These are phyloP conservation scores for Xerocomus tenax DNA, from an alignment of 1,284 basidiomycete species.

Conservation along the genomic window DNA sequence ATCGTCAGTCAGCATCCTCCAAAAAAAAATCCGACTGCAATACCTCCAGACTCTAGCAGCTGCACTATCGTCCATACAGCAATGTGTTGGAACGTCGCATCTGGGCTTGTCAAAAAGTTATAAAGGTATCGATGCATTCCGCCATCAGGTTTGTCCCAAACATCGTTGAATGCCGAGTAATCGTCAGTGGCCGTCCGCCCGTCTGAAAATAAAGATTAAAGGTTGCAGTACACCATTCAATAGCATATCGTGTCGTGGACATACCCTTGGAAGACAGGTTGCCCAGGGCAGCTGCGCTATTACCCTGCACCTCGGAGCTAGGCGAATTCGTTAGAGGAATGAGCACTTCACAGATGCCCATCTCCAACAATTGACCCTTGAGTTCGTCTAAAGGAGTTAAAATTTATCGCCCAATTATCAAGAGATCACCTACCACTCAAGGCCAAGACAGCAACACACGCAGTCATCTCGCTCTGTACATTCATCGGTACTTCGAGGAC, in stretches of 20 bases:
- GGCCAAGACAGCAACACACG: slow-evolving; percentile 91
- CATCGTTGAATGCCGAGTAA: slow-evolving; percentile 94
- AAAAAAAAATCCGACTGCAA: slow-evolving; percentile 11
- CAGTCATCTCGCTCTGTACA: slow-evolving; percentile 99
- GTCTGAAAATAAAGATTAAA: slow-evolving; percentile 37
- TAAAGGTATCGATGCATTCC: slow-evolving; percentile 94
- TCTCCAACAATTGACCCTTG: slow-evolving; percentile 91
- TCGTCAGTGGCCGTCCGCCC: slow-evolving; percentile 80
- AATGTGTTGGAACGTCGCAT: slow-evolving; percentile 99
- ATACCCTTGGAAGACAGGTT: slow-evolving; percentile 93
- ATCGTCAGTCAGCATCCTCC: slow-evolving; percentile 1
- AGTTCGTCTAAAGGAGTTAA: slow-evolving; percentile 63
- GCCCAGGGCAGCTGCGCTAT: slow-evolving; percentile 94
- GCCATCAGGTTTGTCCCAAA: slow-evolving; percentile 96
- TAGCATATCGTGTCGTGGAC: slow-evolving; percentile 10
- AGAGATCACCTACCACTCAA: slow-evolving; percentile 62
- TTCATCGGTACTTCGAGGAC: slow-evolving; percentile 92
- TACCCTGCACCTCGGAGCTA: slow-evolving; percentile 97
- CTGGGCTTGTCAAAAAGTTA: slow-evolving; percentile 87
- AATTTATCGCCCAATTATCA: slow-evolving; percentile 2
- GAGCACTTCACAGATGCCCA: slow-evolving; percentile 96
- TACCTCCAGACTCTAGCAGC: slow-evolving; percentile 86
- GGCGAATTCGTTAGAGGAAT: slow-evolving; percentile 94
- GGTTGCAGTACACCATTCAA: not conserved
- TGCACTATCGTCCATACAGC: slow-evolving; percentile 99